These are phyloP conservation scores for Globisporangium yorkense DNA, from an alignment of 352 stramenopile genomes.

Conservation along the genomic window DNA sequence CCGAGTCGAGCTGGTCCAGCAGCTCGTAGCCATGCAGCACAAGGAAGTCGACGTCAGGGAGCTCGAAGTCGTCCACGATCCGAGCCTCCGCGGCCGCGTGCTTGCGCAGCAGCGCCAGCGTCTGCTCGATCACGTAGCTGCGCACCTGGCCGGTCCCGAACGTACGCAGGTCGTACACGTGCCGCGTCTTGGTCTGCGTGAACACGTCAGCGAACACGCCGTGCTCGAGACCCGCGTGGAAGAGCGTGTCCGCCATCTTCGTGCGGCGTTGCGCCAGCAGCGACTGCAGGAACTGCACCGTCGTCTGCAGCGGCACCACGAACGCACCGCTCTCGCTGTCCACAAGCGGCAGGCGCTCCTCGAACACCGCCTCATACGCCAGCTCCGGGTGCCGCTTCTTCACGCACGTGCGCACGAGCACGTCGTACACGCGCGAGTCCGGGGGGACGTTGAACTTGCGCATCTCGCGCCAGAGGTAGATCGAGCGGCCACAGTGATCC, in stretches of 20 bases:
- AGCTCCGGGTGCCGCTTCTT: slow-evolving; percentile 81
- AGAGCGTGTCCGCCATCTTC: slow-evolving; percentile 64
- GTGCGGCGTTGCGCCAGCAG: slow-evolving; percentile 56
- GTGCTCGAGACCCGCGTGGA: slow-evolving; percentile 40
- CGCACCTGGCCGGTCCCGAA: slow-evolving; percentile 52
- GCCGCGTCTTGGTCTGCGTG: slow-evolving; percentile 27
- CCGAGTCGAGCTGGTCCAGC: slow-evolving; percentile 70
- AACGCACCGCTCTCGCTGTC: slow-evolving; percentile 50
- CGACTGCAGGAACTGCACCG: slow-evolving; percentile 61
- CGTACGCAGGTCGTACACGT: slow-evolving; percentile 59
- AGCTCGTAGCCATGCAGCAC: slow-evolving; percentile 71
- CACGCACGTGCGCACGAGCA: slow-evolving; percentile 77
- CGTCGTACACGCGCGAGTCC: slow-evolving; percentile 69
- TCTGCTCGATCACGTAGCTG: slow-evolving; percentile 56
- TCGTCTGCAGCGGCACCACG: slow-evolving; percentile 51
- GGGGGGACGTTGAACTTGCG: slow-evolving; percentile 58
- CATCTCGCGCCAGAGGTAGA: slow-evolving; percentile 87
- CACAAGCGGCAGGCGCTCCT: slow-evolving; percentile 47
- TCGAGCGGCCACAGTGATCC: slow-evolving; percentile 74
- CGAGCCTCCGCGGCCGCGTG: slow-evolving; percentile 23
- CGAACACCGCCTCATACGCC: slow-evolving; percentile 63
- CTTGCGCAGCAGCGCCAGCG: slow-evolving; percentile 49
- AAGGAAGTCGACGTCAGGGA: slow-evolving; percentile 65
- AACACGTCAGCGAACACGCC: slow-evolving; percentile 55
- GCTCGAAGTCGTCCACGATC: slow-evolving; percentile 23